Conservation (phyloP, 768 basidiomycete species). For the Mycena epipterygia region DNA sequence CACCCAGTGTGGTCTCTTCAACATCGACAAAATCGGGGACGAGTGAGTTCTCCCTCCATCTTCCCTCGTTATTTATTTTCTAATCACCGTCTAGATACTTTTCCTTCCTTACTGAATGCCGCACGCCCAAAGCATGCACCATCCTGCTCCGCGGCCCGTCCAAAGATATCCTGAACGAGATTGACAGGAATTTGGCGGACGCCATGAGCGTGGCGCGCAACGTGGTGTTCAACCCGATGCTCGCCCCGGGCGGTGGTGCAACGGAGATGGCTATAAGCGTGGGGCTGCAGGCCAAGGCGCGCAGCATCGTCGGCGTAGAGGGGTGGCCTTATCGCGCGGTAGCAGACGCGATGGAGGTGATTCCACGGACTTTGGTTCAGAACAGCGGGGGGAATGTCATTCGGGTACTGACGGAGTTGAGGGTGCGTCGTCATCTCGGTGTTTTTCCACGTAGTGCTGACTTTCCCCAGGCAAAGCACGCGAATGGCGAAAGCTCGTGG, state of each 20-base stretch:
- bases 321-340: constrained; percentile 94
- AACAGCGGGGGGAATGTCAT: constrained; percentile 97
- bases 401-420: constrained; percentile 90
- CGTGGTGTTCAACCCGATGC: constrained; percentile 93
- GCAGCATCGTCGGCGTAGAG: constrained; percentile 88
- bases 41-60: constrained; percentile 64
- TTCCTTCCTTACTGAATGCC: constrained; percentile 95
- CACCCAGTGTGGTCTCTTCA: constrained; percentile 94
- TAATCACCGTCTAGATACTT: constrained; percentile 77
- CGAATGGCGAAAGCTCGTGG: constrained; percentile 90
- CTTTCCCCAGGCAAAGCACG: constrained; percentile 87
- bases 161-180: constrained; percentile 98
- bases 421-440: constrained; percentile 65
- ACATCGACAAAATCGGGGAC: constrained; percentile 97
- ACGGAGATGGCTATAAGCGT: constrained; percentile 99
- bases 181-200: constrained; percentile 97
- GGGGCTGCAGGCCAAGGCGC: constrained; percentile 83
- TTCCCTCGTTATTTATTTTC: constrained; percentile 42
- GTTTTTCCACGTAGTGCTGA: constrained; percentile 7
- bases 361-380: constrained; percentile 94
- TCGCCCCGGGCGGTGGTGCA: constrained; percentile 97
- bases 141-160: constrained; percentile 97
- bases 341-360: constrained; percentile 97
- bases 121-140: constrained; percentile 94
- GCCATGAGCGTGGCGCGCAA: constrained; percentile 98